Conservation (phyloP, 768 basidiomycete species). For the Tricholoma hemisulphureum region DNA sequence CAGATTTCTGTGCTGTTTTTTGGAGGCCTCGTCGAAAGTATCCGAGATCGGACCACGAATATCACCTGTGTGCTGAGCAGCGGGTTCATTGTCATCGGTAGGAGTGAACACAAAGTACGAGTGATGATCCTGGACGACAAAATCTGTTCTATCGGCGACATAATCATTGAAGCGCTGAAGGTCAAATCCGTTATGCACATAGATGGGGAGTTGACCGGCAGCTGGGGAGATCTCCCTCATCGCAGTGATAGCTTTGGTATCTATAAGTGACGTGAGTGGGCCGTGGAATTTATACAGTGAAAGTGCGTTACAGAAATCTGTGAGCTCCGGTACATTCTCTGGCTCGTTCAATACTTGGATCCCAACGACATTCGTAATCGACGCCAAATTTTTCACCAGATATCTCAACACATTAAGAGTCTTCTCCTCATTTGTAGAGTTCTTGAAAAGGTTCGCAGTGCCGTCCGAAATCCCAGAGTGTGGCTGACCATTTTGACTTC, state of each 20-base stretch:
- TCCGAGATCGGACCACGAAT: constrained; percentile 39
- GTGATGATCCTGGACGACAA: constrained; percentile 73
- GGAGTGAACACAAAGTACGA: constrained; percentile 68
- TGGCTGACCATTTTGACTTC: constrained; percentile 72
- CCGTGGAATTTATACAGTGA: constrained; percentile 6
- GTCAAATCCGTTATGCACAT: constrained; percentile 71
- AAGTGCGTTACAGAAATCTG: constrained; percentile 40
- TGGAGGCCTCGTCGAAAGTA: constrained; percentile 27
- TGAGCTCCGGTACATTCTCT: constrained; percentile 44
- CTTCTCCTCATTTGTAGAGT: constrained; percentile 44
- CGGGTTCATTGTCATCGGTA: constrained; percentile 48
- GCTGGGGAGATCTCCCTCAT: constrained; percentile 43
- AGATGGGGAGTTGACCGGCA: constrained; percentile 50
- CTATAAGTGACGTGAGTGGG: constrained; percentile 29
- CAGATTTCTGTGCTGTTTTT: constrained; percentile 42
- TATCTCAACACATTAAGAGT: constrained; percentile 50
- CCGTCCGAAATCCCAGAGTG: constrained; percentile 67
- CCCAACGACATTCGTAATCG: constrained; percentile 55
- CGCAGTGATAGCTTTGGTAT: constrained; percentile 48
- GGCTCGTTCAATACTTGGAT: constrained; percentile 64
- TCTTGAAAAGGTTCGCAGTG: constrained; percentile 46
- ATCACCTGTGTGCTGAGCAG: constrained; percentile 54
- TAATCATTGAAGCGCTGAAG: constrained; percentile 48
- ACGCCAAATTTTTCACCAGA: constrained; percentile 40
- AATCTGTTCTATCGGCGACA: constrained; percentile 51